Percentiles rank a stretch among this genome's conserved stretches.
Evolutionary conservation across 1,284 basidiomycete species (phyloP).

Genomic region (Ganoderma leucocontextum): DNA sequence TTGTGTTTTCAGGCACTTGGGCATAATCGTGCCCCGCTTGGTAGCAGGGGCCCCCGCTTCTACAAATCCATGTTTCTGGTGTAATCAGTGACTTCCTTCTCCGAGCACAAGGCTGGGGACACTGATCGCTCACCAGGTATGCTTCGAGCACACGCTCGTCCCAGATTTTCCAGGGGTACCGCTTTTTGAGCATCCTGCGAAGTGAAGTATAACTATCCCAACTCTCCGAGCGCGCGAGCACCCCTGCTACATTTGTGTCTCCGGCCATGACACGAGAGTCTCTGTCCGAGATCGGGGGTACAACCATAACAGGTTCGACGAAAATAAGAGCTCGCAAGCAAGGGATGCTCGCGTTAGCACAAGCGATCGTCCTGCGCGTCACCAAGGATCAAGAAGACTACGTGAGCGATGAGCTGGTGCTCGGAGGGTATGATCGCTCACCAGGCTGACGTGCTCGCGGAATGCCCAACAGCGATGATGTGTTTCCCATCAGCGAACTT

Average conservation of each 20-base stretch:
- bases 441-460: too few species aligned
- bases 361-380: too few species aligned
- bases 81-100: not conserved
- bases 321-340: too few species aligned
- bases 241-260: not conserved
- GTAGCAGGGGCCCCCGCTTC: not conserved
- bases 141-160: not conserved
- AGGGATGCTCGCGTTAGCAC: too few species aligned
- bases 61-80: not conserved
- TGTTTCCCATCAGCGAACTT: too few species aligned
- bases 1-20: slow-evolving; percentile 2
- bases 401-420: too few species aligned
- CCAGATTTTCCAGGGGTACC: slow-evolving; percentile 2
- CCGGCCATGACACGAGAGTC: not conserved
- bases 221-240: not conserved
- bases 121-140: not conserved
- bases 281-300: too few species aligned
- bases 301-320: too few species aligned
- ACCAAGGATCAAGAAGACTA: too few species aligned
- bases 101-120: not conserved
- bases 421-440: too few species aligned
- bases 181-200: not conserved
- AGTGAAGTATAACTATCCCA: not conserved
- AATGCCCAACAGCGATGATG: too few species aligned
- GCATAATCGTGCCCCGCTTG: not conserved